A percentile compares a stretch with the other conserved stretches of the same genome.
phyloP scores from a whole-genome alignment of 352 stramenopile genomes.

The Globisporangium irregulare region DNA sequence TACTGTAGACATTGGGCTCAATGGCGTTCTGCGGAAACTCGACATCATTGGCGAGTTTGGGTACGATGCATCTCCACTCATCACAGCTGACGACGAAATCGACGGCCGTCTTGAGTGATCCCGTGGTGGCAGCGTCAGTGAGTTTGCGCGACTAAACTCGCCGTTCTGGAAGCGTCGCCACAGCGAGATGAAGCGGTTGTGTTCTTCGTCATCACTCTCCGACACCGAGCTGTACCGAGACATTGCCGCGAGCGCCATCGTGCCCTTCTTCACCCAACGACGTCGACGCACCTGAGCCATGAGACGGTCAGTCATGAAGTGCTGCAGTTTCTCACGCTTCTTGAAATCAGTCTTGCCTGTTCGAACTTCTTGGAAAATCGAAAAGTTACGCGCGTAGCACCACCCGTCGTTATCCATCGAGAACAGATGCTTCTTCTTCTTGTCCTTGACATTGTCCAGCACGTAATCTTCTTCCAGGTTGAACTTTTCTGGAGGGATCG shows the following conservation, averaged over 20 bases:
- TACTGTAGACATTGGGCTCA: conserved; percentile 27
- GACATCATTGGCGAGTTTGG: conserved; percentile 61
- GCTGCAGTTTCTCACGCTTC: conserved; percentile 81
- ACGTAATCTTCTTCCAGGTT: conserved; percentile 75
- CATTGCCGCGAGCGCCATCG: conserved; percentile 29
- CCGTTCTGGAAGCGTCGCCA: conserved; percentile 65
- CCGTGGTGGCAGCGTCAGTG: conserved; percentile 39
- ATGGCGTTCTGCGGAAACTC: conserved; percentile 46
- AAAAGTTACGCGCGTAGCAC: conserved; percentile 87
- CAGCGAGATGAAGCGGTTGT: conserved; percentile 59
- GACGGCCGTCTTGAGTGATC: conserved; percentile 26
- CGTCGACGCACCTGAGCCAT: conserved; percentile 83
- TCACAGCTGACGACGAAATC: conserved; percentile 35
- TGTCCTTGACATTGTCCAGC: conserved; percentile 74
- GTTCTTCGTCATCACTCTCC: conserved; percentile 72
- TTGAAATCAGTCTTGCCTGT: conserved; percentile 73
- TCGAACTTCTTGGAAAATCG: conserved; percentile 82
- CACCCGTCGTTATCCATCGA: conserved; percentile 86
- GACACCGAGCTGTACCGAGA: conserved; percentile 49
- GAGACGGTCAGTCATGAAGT: conserved; percentile 80
- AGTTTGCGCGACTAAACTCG: conserved; percentile 70
- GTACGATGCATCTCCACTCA: conserved; percentile 52
- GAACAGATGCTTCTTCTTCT: conserved; percentile 75
- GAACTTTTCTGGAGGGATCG: conserved; percentile 72
- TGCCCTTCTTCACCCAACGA: conserved; percentile 74